A percentile compares a stretch with the other conserved stretches of the same genome.
phyloP scores from a whole-genome alignment of 352 stramenopile genomes.

The Globisporangium megalacanthum region DNA sequence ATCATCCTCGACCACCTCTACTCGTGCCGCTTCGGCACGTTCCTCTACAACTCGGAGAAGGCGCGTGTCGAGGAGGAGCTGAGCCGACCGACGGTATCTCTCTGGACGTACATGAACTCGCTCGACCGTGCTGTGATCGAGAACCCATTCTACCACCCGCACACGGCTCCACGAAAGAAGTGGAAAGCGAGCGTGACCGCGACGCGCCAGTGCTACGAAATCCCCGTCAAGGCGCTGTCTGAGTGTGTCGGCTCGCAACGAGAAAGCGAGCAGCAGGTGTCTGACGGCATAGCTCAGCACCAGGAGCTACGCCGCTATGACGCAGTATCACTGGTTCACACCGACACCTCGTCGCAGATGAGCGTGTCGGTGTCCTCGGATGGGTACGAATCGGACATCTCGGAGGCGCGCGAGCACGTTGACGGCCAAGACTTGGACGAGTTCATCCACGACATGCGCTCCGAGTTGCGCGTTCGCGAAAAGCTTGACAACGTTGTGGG shows the following conservation, averaged over 20 bases:
- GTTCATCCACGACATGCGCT: conserved; percentile 18
- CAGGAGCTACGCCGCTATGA: neutral
- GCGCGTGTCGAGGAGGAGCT: conserved; percentile 50
- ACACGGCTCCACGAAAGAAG: conserved; percentile 34
- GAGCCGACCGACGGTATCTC: conserved; percentile 47
- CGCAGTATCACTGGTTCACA: conserved; percentile 22
- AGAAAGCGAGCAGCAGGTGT: neutral
- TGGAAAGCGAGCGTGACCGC: conserved; percentile 53
- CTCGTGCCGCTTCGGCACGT: conserved; percentile 86
- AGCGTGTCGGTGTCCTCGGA: conserved; percentile 18
- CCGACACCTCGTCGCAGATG: conserved; percentile 23
- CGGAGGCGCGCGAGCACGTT: conserved; percentile 11
- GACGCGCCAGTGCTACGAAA: conserved; percentile 52
- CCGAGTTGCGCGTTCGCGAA: conserved; percentile 5
- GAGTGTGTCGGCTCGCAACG: neutral
- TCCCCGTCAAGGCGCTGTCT: conserved; percentile 11
- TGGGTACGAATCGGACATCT: conserved; percentile 27
- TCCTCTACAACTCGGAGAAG: conserved; percentile 95
- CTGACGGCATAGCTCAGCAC: neutral
- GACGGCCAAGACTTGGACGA: conserved; percentile 23
- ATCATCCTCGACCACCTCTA: conserved; percentile 80
- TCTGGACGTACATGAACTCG: conserved; percentile 75
- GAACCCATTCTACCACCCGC: conserved; percentile 72
- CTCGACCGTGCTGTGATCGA: conserved; percentile 52
- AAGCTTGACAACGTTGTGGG: neutral